Base-by-base conservation (phyloP, 768 basidiomycete genomes). In the Termitomyces sp. region DNA sequence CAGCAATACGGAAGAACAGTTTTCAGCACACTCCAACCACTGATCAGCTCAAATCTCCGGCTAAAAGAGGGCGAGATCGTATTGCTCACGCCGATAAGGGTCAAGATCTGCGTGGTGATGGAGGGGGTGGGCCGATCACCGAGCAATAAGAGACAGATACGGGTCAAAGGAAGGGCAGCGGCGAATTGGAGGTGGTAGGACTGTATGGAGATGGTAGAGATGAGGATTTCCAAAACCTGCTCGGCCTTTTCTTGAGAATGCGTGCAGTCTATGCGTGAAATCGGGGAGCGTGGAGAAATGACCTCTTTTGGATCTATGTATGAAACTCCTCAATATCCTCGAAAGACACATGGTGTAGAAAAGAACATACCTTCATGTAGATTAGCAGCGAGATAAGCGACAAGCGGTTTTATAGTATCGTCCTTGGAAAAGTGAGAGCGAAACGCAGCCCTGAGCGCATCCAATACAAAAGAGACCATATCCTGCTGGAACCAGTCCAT, bases 301-400 rank as follows among this genome's bases (percentile, higher is more conserved):
- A 74, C 70, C 7, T 58, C 63, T 39, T 58, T 65, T 3, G 64
- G 33, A 42, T 57, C 75, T 75, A 15, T 42, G 5, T 75, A 15
- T 42, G 5, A 33, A 55, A 20, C 40, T n/a, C 32, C 12, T 42
- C 11, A 42, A 28, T 5, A n/a, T 9, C 16, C 45, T 36, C 33
- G 3, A 12, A 20, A 33, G 7, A 28, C 16, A 7, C 6, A 13
- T 35, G 6, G 57, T 6, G 28, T 42, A 39, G 55, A 51, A 22
- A 18, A 28, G 13, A n/a, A 24, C 40, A 18, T 57, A 91, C 91
- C 79, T 69, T 83, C 82, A 62, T 89, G 84, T 13, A 95, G 72
- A 69, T 90, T 90, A 0, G 93, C 91, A 2, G 92, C 91, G 8
- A 96, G 76, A 70, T 92, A 96, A 0, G 93, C 89, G 4, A 94